These are phyloP conservation scores for Colletotrichum gigasporum DNA, from an alignment of 2,329 filamentous ascomycete species.

Conservation along the genomic window DNA sequence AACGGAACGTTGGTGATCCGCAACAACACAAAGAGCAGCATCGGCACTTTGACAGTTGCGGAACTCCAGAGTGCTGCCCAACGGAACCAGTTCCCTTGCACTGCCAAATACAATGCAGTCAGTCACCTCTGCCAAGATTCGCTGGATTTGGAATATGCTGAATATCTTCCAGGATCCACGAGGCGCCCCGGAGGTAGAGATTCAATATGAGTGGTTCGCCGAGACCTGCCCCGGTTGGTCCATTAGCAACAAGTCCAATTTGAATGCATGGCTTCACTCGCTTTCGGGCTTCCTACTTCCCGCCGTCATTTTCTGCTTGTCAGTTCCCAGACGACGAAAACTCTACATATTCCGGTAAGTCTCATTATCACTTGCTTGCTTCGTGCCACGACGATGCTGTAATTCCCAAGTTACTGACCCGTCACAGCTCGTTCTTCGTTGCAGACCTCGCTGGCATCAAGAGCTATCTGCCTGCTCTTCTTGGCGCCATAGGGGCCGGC, in stretches of 20 bases:
- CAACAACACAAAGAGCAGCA: neutral
- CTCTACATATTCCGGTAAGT: constrained; percentile 31
- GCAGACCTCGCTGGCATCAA: constrained; percentile 31
- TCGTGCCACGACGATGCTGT: too few relatives aligned
- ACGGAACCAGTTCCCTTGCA: constrained; percentile 36
- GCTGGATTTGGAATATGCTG: neutral
- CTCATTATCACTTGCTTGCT: too few relatives aligned
- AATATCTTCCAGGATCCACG: neutral
- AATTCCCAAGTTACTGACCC: too few relatives aligned
- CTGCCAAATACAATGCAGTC: constrained; percentile 31
- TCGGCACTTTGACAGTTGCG: neutral
- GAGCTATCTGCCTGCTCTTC: constrained; percentile 28
- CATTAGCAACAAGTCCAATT: constrained; percentile 30
- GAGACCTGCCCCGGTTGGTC: constrained; percentile 38
- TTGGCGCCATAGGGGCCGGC: constrained; percentile 30
- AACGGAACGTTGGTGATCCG: constrained; percentile 29
- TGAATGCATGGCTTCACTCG: constrained; percentile 38
- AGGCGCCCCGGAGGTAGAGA: constrained; percentile 34
- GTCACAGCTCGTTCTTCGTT: constrained; percentile 25
- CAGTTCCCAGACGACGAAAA: constrained; percentile 38
- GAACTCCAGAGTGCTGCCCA: constrained; percentile 21
- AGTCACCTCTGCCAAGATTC: neutral
- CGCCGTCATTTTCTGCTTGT: constrained; percentile 39
- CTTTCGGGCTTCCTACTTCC: constrained; percentile 39
- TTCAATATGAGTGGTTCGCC: constrained; percentile 34